Base-by-base conservation (phyloP, 495 filamentous ascomycete species). In the Aspergillus diversus region DNA sequence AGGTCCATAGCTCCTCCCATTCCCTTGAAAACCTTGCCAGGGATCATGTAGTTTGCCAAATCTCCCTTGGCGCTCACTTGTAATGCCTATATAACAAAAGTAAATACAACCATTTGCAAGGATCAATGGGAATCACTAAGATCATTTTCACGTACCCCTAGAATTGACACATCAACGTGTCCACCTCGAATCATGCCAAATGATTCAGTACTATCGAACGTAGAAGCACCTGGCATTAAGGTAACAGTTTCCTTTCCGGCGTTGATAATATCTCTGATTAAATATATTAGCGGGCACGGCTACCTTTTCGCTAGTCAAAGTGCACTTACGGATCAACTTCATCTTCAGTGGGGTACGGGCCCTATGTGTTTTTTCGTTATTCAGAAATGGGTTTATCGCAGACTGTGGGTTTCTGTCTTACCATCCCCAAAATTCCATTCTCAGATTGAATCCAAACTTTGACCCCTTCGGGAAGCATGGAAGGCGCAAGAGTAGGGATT, bases 1-100 rank as follows among this genome's bases (percentile, higher is more conserved):
- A 97, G 77, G 71, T 97, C 93, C 93, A 97, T 97, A 47, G 93
- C 93, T n/a, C 93, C 93, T 34, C 93, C 93, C 76, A 97, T 96
- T 0, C 93, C 93, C 83, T 97, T 97, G 69, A 97, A 78, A 0
- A 81, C 89, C 81, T 96, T 97, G 49, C 93, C 92, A 0, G 92
- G 93, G 52, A 97, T 80, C 88, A 95, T 95, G 66, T 92, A 97
- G 78, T 95, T 96, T 31, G 93, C 93, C 15, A 97, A 77, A 68
- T 97, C 93, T 7, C 93, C 93, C 33, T 83, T 86, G 47, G 85
- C 90, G 67, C 83, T 87, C 34, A 97, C 92, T 80, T 97, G 93
- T 81, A 97, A 89, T 17, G 93, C 93, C 75, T 80, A 42, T 51
- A 27, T 35, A 47, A 21, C 4, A 7, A 15, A 2, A 8, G 59